Conservation (phyloP, 2,329 filamentous ascomycete species). For the Teratosphaeriaceae sp. region DNA sequence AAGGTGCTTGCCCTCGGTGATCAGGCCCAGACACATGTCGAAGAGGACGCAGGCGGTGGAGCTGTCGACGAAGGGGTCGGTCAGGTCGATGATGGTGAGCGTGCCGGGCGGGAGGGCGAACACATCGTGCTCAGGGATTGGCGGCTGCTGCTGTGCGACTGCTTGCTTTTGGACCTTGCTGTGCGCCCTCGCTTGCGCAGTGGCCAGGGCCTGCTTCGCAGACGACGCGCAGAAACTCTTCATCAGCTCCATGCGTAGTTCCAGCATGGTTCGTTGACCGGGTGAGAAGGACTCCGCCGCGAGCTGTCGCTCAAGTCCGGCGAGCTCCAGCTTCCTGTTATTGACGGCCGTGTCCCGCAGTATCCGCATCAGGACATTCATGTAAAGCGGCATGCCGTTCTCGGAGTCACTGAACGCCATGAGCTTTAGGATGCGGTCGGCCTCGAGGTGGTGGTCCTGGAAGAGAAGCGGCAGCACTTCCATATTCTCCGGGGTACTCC, state of each 20-base stretch:
- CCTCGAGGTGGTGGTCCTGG: slow-evolving; percentile 43
- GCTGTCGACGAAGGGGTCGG: slow-evolving; percentile 62
- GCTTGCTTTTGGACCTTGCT: not conserved
- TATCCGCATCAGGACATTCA: slow-evolving; percentile 48
- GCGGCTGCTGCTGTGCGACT: not conserved
- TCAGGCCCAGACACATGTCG: slow-evolving; percentile 62
- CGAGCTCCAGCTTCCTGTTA: slow-evolving; percentile 44
- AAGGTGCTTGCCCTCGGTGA: slow-evolving; percentile 27
- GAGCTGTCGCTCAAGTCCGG: slow-evolving; percentile 38
- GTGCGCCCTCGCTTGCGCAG: not conserved
- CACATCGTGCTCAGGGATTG: slow-evolving; percentile 2
- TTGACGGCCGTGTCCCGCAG: slow-evolving; percentile 50
- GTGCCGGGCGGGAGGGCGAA: slow-evolving; percentile 37
- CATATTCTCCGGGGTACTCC: slow-evolving; percentile 34
- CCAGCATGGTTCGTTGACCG: slow-evolving; percentile 50
- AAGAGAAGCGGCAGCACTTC: slow-evolving; percentile 42
- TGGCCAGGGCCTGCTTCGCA: not conserved
- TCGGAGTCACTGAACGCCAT: slow-evolving; percentile 45
- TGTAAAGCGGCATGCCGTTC: slow-evolving; percentile 48
- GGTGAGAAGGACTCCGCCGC: slow-evolving; percentile 35
- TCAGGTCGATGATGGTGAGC: slow-evolving; percentile 65
- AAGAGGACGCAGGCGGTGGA: slow-evolving; percentile 66
- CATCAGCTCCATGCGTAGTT: slow-evolving; percentile 54
- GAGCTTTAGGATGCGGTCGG: slow-evolving; percentile 47
- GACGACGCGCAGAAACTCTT: slow-evolving; percentile 54